phyloP scores from a whole-genome alignment of 2,329 filamentous ascomycete genomes.

The Ophiocordyceps camponoti-floridani region DNA sequence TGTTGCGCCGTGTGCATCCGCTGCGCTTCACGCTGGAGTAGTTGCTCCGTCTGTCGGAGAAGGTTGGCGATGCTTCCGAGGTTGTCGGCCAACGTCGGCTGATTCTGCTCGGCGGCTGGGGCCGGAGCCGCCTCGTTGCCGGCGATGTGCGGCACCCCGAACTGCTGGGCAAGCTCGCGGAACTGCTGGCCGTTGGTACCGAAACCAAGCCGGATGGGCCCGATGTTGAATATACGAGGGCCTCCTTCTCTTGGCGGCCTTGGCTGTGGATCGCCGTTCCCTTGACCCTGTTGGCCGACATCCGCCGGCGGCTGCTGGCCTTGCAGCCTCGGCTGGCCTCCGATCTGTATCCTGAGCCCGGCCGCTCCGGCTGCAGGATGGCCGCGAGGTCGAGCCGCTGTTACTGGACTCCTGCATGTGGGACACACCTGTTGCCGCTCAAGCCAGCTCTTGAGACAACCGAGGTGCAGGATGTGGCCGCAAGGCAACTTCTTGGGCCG shows the following conservation, averaged over 20 bases:
- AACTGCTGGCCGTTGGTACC: conserved; percentile 53
- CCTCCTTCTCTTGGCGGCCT: conserved; percentile 13
- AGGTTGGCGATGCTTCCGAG: conserved; percentile 36
- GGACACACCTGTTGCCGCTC: conserved; percentile 95
- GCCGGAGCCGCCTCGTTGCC: conserved; percentile 8
- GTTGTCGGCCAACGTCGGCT: conserved; percentile 10
- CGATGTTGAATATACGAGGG: conserved; percentile 51
- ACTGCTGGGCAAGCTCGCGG: conserved; percentile 46
- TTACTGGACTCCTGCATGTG: conserved; percentile 72
- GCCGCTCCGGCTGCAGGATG: conserved; percentile 10
- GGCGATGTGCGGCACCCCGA: conserved; percentile 25
- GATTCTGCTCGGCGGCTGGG: conserved; percentile 5
- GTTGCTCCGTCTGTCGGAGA: conserved; percentile 47
- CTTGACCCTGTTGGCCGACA: conserved; percentile 3
- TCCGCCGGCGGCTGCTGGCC: conserved; percentile 3
- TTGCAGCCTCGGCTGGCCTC: conserved; percentile 6
- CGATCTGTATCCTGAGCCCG: conserved; percentile 14
- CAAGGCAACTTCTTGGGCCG: conserved; percentile 93
- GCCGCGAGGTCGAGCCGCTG: conserved; percentile 10
- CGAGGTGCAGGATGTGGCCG: conserved; percentile 85
- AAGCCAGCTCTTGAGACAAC: conserved; percentile 90
- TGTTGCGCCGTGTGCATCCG: conserved; percentile 44
- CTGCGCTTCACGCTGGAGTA: conserved; percentile 49
- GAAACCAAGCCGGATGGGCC: conserved; percentile 58
- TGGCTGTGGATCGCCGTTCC: conserved; percentile 5